Percentiles rank a stretch among this genome's conserved stretches.
Conservation (phyloP, 805 yeast genomes). For the Teunomyces gatunensis region DNA sequence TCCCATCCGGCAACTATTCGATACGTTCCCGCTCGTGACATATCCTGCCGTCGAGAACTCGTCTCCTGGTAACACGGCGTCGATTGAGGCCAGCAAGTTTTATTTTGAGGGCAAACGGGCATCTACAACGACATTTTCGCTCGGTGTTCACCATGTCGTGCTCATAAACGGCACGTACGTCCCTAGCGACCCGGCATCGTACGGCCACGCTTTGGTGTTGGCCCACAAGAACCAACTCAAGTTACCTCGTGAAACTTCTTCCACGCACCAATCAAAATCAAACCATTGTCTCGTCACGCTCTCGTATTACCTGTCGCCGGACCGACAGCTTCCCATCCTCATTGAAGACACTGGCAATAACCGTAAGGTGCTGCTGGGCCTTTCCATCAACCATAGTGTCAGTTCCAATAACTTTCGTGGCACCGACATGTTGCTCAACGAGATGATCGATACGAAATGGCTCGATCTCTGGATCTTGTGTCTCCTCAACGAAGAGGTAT, state of each 20-base stretch:
- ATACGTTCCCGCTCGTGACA: slow-evolving; percentile 48
- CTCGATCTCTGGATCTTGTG: slow-evolving; percentile 50
- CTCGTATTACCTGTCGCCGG: slow-evolving; percentile 49
- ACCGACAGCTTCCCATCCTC: slow-evolving; percentile 52
- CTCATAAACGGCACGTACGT: slow-evolving; percentile 27
- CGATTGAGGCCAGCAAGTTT: slow-evolving; percentile 9
- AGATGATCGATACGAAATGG: slow-evolving; percentile 45
- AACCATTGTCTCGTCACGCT: slow-evolving; percentile 36
- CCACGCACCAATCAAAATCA: slow-evolving; percentile 17
- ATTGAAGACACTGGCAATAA: slow-evolving; percentile 35
- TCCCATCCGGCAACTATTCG: slow-evolving; percentile 45
- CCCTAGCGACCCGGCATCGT: slow-evolving; percentile 61
- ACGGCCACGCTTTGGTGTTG: slow-evolving; percentile 45
- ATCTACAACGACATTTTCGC: slow-evolving; percentile 33
- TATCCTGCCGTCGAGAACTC: slow-evolving; percentile 35
- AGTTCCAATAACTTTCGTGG: slow-evolving; percentile 8
- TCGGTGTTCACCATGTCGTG: slow-evolving; percentile 53
- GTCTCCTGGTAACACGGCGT: slow-evolving; percentile 11
- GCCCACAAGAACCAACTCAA: slow-evolving; percentile 42
- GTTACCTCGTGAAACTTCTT: background rate
- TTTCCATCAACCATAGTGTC: slow-evolving; percentile 6
- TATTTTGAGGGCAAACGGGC: slow-evolving; percentile 10
- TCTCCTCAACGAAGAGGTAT: slow-evolving; percentile 18
- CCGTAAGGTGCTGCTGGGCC: slow-evolving; percentile 1
- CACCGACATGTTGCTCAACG: slow-evolving; percentile 7